A percentile compares a stretch with the other conserved stretches of the same genome.
Conservation (phyloP, 805 yeast species). For the Wickerhamomyces chambardii region DNA sequence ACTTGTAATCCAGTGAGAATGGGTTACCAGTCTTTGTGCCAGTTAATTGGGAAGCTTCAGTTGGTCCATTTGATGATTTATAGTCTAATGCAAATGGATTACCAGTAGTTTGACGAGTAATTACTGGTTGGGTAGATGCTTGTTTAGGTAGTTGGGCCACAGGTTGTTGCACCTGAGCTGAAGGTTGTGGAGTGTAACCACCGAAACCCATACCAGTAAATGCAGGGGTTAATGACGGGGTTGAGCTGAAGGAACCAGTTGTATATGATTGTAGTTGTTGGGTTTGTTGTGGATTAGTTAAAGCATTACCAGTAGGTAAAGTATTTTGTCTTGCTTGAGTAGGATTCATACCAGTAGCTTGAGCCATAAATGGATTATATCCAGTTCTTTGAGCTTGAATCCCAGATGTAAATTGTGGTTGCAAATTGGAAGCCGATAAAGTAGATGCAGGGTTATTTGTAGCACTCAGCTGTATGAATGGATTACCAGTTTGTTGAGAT, state of each 20-base stretch:
- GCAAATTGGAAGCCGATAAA: slow-evolving; percentile 9
- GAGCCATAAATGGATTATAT: not conserved
- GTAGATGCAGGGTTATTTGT: slow-evolving; percentile 7
- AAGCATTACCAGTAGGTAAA: not conserved
- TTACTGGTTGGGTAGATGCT: slow-evolving; percentile 2
- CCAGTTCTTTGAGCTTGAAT: slow-evolving; percentile 2
- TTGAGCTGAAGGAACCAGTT: slow-evolving; percentile 12
- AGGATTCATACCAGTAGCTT: not conserved
- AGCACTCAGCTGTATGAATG: slow-evolving; percentile 16
- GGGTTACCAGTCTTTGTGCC: slow-evolving; percentile 27
- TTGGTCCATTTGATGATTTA: slow-evolving; percentile 4
- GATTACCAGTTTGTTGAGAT: slow-evolving; percentile 12
- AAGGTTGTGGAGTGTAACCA: slow-evolving; percentile 24
- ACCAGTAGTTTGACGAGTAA: slow-evolving; percentile 20
- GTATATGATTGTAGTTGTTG: slow-evolving; percentile 15
- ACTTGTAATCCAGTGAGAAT: slow-evolving; percentile 21
- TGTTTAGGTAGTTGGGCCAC: not conserved
- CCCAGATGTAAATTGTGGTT: slow-evolving; percentile 4
- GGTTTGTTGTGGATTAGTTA: slow-evolving; percentile 6
- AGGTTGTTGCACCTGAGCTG: not conserved
- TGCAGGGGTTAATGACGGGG: slow-evolving; percentile 18
- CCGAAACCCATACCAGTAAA: slow-evolving; percentile 57
- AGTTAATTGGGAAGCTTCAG: too few species aligned
- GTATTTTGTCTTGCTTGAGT: not conserved
- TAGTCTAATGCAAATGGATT: slow-evolving; percentile 28